Evolutionary conservation across 2,329 filamentous ascomycete genomes (phyloP).

Genomic region (Thelonectria discophora): DNA sequence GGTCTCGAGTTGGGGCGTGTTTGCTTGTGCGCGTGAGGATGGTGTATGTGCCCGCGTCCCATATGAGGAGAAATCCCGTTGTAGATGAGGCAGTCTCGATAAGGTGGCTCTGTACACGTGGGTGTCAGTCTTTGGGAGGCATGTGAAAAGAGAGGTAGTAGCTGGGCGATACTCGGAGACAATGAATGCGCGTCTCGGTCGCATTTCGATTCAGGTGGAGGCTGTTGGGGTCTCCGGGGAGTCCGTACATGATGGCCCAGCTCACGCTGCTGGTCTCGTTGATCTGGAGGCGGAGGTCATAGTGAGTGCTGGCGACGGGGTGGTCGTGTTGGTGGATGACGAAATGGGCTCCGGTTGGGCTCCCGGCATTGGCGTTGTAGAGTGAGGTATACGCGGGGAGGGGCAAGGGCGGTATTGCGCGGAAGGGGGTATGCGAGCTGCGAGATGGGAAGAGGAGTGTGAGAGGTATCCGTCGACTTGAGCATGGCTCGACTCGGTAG

Average conservation of each 20-base stretch:
- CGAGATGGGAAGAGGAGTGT: conserved; percentile 50
- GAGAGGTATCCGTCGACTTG: conserved; percentile 50
- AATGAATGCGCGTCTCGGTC: conserved; percentile 69
- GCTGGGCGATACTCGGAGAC: conserved; percentile 58
- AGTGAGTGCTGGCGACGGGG: conserved; percentile 72
- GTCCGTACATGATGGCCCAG: conserved; percentile 71
- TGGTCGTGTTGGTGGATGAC: conserved; percentile 80
- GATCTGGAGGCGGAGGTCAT: conserved; percentile 76
- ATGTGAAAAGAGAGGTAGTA: neutral
- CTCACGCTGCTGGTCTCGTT: conserved; percentile 72
- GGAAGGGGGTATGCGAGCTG: conserved; percentile 39
- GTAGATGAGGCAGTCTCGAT: conserved; percentile 64
- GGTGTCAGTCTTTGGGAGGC: neutral
- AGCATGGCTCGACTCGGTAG: conserved; percentile 53
- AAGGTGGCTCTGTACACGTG: conserved; percentile 62
- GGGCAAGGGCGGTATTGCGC: conserved; percentile 45
- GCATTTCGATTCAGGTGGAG: conserved; percentile 64
- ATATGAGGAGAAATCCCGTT: conserved; percentile 68
- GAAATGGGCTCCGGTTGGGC: conserved; percentile 61
- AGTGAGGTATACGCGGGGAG: conserved; percentile 48
- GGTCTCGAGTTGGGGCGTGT: conserved; percentile 45
- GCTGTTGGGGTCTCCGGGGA: conserved; percentile 67
- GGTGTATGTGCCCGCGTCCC: conserved; percentile 69
- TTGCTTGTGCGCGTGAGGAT: conserved; percentile 57
- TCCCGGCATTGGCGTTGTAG: conserved; percentile 48